Base-by-base conservation (phyloP, 108 stramenopile species). In the Fistulifera pelliculosa region DNA sequence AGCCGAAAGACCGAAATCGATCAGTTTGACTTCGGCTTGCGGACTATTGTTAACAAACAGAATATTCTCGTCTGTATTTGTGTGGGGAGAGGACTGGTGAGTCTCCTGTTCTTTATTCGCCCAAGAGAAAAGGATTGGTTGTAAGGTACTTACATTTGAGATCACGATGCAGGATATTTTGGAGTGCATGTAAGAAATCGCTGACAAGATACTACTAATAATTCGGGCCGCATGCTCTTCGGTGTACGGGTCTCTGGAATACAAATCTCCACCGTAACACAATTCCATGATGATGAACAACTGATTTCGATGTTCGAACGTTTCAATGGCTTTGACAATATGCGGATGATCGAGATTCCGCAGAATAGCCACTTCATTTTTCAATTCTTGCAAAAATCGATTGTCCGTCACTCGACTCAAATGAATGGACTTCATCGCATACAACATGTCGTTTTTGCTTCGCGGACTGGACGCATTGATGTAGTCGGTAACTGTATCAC, bases 211-310 rank as follows among this genome's bases (percentile, higher is more conserved):
- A 35, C 63, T 64, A 25, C 47, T 19, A 0, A 86, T 47, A 53
- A 91, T 85, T 16, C 55, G 19, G 41, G 56, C 58, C 1, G 83
- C 87, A 38, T 76, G 66, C 8, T 48, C 44, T 71, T 96, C 94
- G 1, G 75, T 60, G 61, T 96, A 93, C 5, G 92, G 92, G 59
- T 77, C 80, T 14, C 87, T 58, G 5, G 69, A 44, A 53, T 83
- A 89, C 56, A 97, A 68, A 70, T 90, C 85, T 47, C 94, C 94
- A 13, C 94, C 94, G 47, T 77, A 73, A 84, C 77, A 76, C 47
- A 96, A 23, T 58, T 75, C 74, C 51, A 75, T 27, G 1, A 75
- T 51, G 21, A 75, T 23, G 40, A 61, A 75, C 10, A 75, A 0
- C 16, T 52, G 59, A 31, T 69, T 60, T 10, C 54, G 38, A 56